phyloP scores from a whole-genome alignment of 2,329 filamentous ascomycete genomes.

The Monilinia fructicola region DNA sequence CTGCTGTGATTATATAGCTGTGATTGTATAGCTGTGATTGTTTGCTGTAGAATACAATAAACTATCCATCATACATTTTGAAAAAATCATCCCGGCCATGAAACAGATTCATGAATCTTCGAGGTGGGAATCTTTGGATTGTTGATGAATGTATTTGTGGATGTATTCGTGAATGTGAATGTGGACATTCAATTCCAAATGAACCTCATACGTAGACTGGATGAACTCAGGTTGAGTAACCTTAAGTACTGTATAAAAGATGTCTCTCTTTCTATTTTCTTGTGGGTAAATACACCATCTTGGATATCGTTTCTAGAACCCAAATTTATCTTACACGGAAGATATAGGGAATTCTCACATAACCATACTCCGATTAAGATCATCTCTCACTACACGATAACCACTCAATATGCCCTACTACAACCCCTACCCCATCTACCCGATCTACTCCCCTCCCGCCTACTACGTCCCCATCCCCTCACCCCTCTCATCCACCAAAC shows the following conservation, averaged over 20 bases:
- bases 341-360: too few species aligned
- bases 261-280: not conserved
- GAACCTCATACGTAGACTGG: not conserved
- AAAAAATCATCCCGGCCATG: not conserved
- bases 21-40: too few species aligned
- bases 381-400: not conserved
- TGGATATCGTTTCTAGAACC: not conserved
- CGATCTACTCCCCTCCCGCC: not conserved
- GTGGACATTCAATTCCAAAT: fast-evolving
- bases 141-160: too few species aligned
- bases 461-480: not conserved
- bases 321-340: too few species aligned
- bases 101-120: not conserved
- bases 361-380: not conserved
- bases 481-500: not conserved
- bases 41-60: not conserved
- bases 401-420: not conserved
- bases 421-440: not conserved
- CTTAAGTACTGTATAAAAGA: not conserved
- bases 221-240: too few species aligned
- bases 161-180: too few species aligned
- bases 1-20: not conserved
- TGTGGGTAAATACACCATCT: not conserved
- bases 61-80: too few species aligned
- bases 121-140: too few species aligned